Conservation (phyloP, 352 stramenopile species). For the Pythium plurisporium region DNA sequence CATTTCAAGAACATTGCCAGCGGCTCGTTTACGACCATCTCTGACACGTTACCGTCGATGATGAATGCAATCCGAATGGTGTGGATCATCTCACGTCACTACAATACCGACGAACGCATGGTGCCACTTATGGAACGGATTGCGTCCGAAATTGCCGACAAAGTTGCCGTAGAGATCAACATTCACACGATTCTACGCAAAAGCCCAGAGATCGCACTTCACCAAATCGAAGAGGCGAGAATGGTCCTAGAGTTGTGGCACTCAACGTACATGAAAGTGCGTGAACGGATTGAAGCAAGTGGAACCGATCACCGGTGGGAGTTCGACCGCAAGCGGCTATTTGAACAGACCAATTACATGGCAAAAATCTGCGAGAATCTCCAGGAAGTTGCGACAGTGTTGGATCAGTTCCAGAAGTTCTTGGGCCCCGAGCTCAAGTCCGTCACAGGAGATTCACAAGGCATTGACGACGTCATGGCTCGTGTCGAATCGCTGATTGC, state of each 20-base stretch:
- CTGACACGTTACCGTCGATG: slow-evolving; percentile 93
- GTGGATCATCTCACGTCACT: slow-evolving; percentile 97
- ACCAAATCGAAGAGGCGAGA: slow-evolving; percentile 86
- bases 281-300: slow-evolving; percentile 92
- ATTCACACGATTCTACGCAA: slow-evolving; percentile 88
- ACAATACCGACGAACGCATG: slow-evolving; percentile 97
- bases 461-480: slow-evolving; percentile 93
- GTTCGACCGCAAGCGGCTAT: slow-evolving; percentile 93
- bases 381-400: slow-evolving; percentile 88
- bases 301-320: slow-evolving; percentile 95
- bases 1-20: slow-evolving; percentile 95
- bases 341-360: slow-evolving; percentile 97
- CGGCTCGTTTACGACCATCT: slow-evolving; percentile 89
- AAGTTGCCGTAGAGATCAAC: slow-evolving; percentile 90
- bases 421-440: slow-evolving; percentile 94
- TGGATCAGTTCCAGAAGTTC: slow-evolving; percentile 96
- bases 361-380: slow-evolving; percentile 93
- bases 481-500: slow-evolving; percentile 81
- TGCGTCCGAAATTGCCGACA: slow-evolving; percentile 91
- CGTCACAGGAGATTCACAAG: slow-evolving; percentile 92
- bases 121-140: slow-evolving; percentile 95
- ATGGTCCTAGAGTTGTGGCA: slow-evolving; percentile 93
- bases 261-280: slow-evolving; percentile 93
- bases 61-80: slow-evolving; percentile 97
- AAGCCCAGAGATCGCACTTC: slow-evolving; percentile 64